phyloP scores from a whole-genome alignment of 2,329 filamentous ascomycete genomes.

The Dactylellina cionopaga region DNA sequence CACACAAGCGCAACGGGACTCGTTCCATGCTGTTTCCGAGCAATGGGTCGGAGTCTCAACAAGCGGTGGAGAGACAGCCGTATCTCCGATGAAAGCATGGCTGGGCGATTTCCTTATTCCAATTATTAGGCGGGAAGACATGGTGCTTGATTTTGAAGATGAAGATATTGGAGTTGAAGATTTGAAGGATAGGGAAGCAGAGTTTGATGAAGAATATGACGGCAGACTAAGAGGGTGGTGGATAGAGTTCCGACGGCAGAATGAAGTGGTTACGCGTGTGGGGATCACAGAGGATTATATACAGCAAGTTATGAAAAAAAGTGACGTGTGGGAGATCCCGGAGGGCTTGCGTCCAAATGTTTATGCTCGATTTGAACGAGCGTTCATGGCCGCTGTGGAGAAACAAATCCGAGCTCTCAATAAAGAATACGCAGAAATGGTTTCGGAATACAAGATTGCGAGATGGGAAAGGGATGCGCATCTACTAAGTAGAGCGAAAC shows the following conservation, averaged over 20 bases:
- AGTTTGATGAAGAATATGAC: conserved; percentile 67
- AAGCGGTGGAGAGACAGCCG: conserved; percentile 56
- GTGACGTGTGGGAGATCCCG: conserved; percentile 72
- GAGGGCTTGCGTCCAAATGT: conserved; percentile 69
- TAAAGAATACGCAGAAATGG: conserved; percentile 65
- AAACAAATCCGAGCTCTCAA: conserved; percentile 65
- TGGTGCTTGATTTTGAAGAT: conserved; percentile 69
- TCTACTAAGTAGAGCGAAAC: conserved; percentile 69
- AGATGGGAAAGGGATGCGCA: conserved; percentile 70
- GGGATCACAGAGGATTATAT: conserved; percentile 59
- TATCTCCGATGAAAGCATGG: conserved; percentile 66
- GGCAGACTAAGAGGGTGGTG: conserved; percentile 63
- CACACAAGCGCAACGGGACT: conserved; percentile 71
- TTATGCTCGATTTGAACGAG: conserved; percentile 72
- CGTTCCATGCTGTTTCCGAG: conserved; percentile 66
- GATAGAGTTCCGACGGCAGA: conserved; percentile 26
- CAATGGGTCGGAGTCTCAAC: conserved; percentile 57
- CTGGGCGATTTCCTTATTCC: conserved; percentile 65
- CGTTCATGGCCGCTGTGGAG: conserved; percentile 65
- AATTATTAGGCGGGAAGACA: conserved; percentile 58
- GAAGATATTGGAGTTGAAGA: conserved; percentile 71
- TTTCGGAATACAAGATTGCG: conserved; percentile 67
- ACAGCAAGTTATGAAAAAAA: conserved; percentile 60
- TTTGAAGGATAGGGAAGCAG: conserved; percentile 70
- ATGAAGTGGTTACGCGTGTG: conserved; percentile 59